Base-by-base conservation (phyloP, 805 yeast species). In the Candida sakaeoensis region DNA sequence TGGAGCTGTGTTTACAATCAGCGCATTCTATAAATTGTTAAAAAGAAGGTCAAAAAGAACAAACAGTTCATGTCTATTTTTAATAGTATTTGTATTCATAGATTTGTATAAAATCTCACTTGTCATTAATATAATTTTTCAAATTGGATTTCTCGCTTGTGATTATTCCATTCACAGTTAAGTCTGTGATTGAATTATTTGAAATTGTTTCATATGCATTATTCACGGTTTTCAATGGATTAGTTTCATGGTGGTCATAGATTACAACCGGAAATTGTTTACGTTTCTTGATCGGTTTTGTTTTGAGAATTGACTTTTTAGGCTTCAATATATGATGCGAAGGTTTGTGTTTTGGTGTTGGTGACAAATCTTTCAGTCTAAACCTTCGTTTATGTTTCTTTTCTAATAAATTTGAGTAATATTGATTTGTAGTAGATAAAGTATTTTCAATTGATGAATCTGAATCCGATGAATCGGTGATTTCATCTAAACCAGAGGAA, bases 301-400 rank as follows among this genome's bases (percentile, higher is more conserved):
- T 32, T 31, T 68, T 68, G 36, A 68, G 48, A n/a, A 68, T 68
- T n/a, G 70, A 63, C 27, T 59, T 51, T 46, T 64, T 63, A 1
- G 74, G 74, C 47, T 65, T 60, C 26, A 68, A 50, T 2, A 54
- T 59, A 36, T 63, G 67, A 48, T 68, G 74, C 21, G 66, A 63
- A 4, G 74, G 74, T 40, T 59, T 57, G 42, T 65, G 70, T 37
- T 66, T 67, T 1, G 68, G 71, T 0, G 63, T 58, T 1, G 70
- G 70, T 6, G 68, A 50, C 27, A 28, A 30, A 25, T 29, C 43
- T 37, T 36, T 36, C 7, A 18, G 37, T 33, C 16, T 18, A 7
- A 18, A 26, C 10, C 18, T 37, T 26, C 21, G 15, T 6, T 18
- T 24, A 12, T 35, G n/a, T 16, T 30, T 38, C 41, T 37, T 31